phyloP scores from a whole-genome alignment of 2,329 filamentous ascomycete genomes.

The Penicillium sp. region DNA sequence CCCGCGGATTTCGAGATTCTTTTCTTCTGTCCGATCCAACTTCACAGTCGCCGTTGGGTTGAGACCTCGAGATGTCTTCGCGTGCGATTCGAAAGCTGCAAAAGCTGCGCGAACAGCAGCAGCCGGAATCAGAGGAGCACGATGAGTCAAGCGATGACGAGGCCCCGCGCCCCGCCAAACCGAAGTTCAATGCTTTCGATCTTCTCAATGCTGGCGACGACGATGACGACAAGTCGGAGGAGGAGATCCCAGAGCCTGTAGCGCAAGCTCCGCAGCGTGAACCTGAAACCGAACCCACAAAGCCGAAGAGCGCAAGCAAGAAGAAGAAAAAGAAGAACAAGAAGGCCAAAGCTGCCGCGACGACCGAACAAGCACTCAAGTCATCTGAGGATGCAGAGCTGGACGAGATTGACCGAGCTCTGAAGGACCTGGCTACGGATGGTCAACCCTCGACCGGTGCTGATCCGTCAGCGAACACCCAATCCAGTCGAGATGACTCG shows the following conservation, averaged over 20 bases:
- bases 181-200: conserved; percentile 55
- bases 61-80: conserved; percentile 55
- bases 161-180: conserved; percentile 33
- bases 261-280: conserved; percentile 12
- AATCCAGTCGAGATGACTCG: conserved; percentile 33
- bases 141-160: conserved; percentile 44
- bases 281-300: conserved; percentile 18
- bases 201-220: conserved; percentile 49
- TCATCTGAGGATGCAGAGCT: conserved; percentile 37
- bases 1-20: conserved; percentile 22
- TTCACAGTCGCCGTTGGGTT: background rate
- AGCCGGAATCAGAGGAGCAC: conserved; percentile 46
- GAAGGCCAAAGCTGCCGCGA: conserved; percentile 33
- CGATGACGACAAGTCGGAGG: conserved; percentile 34
- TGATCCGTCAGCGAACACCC: conserved; percentile 30
- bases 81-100: conserved; percentile 65
- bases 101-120: conserved; percentile 59
- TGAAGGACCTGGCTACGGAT: conserved; percentile 58
- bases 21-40: background rate
- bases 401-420: conserved; percentile 66
- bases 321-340: conserved; percentile 61
- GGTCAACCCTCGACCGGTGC: conserved; percentile 19
- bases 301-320: conserved; percentile 54
- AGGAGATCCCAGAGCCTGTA: conserved; percentile 29
- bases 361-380: conserved; percentile 15